Percentiles rank a stretch among this genome's conserved stretches.
phyloP scores from a whole-genome alignment of 2,329 filamentous ascomycete genomes.

The Diaporthe vexans region DNA sequence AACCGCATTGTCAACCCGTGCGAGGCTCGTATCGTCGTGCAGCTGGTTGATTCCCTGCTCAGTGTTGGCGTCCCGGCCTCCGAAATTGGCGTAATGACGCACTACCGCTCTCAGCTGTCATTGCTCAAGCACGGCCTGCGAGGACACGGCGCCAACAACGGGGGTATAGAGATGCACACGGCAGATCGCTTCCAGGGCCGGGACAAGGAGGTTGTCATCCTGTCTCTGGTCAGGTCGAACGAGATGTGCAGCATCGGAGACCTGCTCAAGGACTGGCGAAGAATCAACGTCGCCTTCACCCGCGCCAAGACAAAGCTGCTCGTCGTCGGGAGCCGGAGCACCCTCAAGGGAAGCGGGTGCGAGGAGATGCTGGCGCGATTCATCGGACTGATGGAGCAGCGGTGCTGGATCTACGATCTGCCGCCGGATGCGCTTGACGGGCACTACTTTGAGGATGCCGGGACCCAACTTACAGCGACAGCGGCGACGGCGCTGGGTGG shows the following conservation, averaged over 20 bases:
- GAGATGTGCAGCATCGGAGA: constrained; percentile 88
- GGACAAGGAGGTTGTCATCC: constrained; percentile 92
- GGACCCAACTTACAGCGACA: constrained; percentile 61
- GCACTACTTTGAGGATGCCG: constrained; percentile 76
- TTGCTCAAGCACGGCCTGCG: constrained; percentile 82
- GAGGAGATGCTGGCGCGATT: constrained; percentile 85
- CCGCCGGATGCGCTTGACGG: constrained; percentile 72
- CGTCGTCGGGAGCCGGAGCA: constrained; percentile 85
- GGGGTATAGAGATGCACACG: constrained; percentile 89
- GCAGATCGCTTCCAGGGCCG: constrained; percentile 97
- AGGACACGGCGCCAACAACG: constrained; percentile 57
- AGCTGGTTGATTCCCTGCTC: constrained; percentile 85
- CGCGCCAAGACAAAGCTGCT: constrained; percentile 92
- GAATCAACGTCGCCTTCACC: constrained; percentile 97
- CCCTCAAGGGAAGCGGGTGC: constrained; percentile 78
- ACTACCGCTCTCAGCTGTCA: constrained; percentile 93
- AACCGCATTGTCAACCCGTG: constrained; percentile 89
- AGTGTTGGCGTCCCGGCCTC: constrained; percentile 79
- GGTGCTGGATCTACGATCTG: constrained; percentile 85
- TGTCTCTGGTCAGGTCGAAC: constrained; percentile 91
- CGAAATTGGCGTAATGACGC: constrained; percentile 95
- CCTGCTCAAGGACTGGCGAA: constrained; percentile 88
- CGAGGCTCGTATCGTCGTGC: constrained; percentile 83
- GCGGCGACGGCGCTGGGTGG: constrained; percentile 42
- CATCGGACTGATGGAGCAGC: constrained; percentile 81